A percentile compares a stretch with the other conserved stretches of the same genome.
phyloP scores from a whole-genome alignment of 495 filamentous ascomycete species.

The Arthonia radiata region DNA sequence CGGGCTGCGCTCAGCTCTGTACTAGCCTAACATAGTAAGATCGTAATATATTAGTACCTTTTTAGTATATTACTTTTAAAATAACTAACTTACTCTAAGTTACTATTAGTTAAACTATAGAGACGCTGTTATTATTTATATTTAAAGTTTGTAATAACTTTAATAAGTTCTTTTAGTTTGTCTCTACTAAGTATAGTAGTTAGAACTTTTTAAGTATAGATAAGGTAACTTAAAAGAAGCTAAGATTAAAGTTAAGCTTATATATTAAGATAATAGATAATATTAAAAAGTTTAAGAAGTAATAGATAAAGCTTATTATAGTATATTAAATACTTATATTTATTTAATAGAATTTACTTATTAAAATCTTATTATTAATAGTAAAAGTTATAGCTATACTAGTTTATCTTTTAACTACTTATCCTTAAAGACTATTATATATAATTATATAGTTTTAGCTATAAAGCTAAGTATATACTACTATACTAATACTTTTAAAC shows the following conservation, averaged over 20 bases:
- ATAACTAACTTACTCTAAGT: background rate
- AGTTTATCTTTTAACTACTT: background rate
- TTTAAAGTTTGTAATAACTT: background rate
- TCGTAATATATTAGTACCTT: too few species aligned
- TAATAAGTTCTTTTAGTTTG: background rate
- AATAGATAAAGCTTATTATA: too few species aligned
- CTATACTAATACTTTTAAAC: background rate
- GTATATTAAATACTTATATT: background rate
- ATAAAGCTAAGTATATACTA: too few species aligned
- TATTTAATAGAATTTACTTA: background rate
- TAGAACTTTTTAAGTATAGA: too few species aligned
- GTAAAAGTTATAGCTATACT: background rate
- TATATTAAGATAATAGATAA: background rate
- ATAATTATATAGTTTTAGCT: background rate
- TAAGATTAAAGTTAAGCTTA: background rate
- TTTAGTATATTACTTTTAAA: background rate
- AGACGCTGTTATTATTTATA: background rate
- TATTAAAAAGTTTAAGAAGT: background rate
- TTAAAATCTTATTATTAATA: constrained; percentile 1
- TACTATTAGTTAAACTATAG: background rate
- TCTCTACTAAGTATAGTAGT: background rate
- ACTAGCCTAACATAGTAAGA: too few species aligned
- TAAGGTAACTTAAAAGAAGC: too few species aligned
- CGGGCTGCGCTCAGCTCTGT: too few species aligned
- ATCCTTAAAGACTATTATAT: background rate